A percentile compares a stretch with the other conserved stretches of the same genome.
phyloP scores from a whole-genome alignment of 2,329 filamentous ascomycete species.

The Colletotrichum sidae region DNA sequence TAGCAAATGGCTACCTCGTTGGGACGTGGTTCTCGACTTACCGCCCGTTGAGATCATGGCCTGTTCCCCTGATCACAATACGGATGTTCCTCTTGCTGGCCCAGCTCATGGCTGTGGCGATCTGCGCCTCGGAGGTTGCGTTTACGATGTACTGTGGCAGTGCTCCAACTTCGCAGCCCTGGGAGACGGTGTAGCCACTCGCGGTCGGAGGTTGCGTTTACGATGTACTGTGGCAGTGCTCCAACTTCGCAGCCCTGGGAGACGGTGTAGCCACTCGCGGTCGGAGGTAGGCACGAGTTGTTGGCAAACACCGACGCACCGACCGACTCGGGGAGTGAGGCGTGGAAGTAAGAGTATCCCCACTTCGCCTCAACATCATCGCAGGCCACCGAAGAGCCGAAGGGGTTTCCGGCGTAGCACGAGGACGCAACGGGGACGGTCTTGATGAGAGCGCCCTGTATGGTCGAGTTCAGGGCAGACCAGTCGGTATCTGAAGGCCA shows the following conservation, averaged over 20 bases:
- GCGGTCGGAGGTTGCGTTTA: conserved; percentile 43
- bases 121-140: conserved; percentile 47
- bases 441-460: conserved; percentile 56
- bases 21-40: conserved; percentile 49
- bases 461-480: conserved; percentile 55
- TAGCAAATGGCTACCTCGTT: background rate
- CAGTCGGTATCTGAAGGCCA: conserved; percentile 44
- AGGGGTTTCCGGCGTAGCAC: conserved; percentile 53
- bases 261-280: conserved; percentile 10
- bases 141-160: conserved; percentile 51
- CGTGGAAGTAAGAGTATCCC: conserved; percentile 20
- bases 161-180: conserved; percentile 45
- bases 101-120: conserved; percentile 38
- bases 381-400: conserved; percentile 10
- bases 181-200: conserved; percentile 7
- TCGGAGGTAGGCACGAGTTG: conserved; percentile 22
- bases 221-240: conserved; percentile 49
- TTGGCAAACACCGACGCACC: conserved; percentile 22
- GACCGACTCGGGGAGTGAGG: conserved; percentile 17
- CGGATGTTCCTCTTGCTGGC: conserved; percentile 54
- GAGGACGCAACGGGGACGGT: conserved; percentile 57
- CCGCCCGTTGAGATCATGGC: conserved; percentile 67
- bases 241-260: conserved; percentile 43
- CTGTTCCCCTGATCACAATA: conserved; percentile 63
- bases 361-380: conserved; percentile 18